Conservation (phyloP, 2,329 filamentous ascomycete species). For the Exophiala dermatitidis region DNA sequence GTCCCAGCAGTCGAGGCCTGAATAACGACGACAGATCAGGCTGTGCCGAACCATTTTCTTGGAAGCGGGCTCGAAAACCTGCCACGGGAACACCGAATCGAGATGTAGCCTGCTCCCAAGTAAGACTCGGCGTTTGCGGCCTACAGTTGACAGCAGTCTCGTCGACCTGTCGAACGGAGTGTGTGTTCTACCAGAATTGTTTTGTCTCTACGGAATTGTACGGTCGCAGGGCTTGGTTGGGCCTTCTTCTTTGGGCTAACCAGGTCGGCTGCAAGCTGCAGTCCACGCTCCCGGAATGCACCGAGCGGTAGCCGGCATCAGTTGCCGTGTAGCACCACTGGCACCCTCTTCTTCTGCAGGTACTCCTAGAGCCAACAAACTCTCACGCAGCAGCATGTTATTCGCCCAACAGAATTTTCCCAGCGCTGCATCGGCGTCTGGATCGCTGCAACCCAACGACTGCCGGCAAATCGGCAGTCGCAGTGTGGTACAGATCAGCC, state of each 20-base stretch:
- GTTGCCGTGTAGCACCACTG: background rate
- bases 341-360: background rate
- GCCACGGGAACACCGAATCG: no score
- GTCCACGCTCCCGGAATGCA: background rate
- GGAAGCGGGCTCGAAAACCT: no score
- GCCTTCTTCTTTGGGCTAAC: background rate
- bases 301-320: conserved; percentile 4
- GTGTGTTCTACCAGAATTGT: background rate
- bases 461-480: no score
- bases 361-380: background rate
- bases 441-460: conserved; percentile 5
- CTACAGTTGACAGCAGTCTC: background rate
- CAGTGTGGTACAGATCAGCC: no score
- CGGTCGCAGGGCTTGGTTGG: background rate
- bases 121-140: no score
- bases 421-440: conserved; percentile 10
- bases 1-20: no score
- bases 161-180: background rate
- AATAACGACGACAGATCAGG: no score
- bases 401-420: conserved; percentile 12
- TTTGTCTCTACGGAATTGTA: background rate
- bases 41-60: no score
- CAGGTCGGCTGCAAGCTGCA: background rate
- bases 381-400: background rate
- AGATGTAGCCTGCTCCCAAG: no score